Evolutionary conservation across 768 basidiomycete species (phyloP).

Genomic region (Kwoniella europaea): DNA sequence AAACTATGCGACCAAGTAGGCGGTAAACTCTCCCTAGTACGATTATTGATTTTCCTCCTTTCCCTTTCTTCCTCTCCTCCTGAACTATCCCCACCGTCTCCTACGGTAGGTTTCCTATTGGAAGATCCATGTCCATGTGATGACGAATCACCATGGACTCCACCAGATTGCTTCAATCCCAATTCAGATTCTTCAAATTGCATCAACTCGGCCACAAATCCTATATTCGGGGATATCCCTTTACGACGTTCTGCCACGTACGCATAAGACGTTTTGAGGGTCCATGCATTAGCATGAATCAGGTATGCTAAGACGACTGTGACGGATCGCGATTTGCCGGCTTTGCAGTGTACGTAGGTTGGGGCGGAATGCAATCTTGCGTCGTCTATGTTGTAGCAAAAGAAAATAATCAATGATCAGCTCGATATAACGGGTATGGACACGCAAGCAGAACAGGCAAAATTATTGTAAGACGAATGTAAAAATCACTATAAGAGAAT

Average conservation of each 20-base stretch:
- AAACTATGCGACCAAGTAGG: constrained; percentile 60
- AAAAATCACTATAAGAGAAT: too few species aligned
- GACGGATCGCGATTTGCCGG: constrained; percentile 92
- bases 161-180: constrained; percentile 65
- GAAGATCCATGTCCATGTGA: not conserved
- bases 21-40: constrained; percentile 76
- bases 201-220: constrained; percentile 97
- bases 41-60: constrained; percentile 66
- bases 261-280: constrained; percentile 83
- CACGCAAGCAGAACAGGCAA: too few species aligned
- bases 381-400: constrained; percentile 68
- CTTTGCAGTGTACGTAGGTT: constrained; percentile 95
- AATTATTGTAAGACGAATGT: too few species aligned
- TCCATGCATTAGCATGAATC: constrained; percentile 97
- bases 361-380: constrained; percentile 85
- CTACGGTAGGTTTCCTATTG: not conserved
- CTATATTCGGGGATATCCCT: constrained; percentile 95
- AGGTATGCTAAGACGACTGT: constrained; percentile 97
- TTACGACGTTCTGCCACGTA: constrained; percentile 91
- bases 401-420: not conserved
- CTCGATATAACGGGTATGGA: constrained; percentile 7
- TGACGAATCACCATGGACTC: constrained; percentile 36
- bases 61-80: constrained; percentile 58
- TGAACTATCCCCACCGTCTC: constrained; percentile 40
- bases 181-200: constrained; percentile 90